Conservation (phyloP, 73 alveolate species). For the Paramecium pentaurelia region DNA sequence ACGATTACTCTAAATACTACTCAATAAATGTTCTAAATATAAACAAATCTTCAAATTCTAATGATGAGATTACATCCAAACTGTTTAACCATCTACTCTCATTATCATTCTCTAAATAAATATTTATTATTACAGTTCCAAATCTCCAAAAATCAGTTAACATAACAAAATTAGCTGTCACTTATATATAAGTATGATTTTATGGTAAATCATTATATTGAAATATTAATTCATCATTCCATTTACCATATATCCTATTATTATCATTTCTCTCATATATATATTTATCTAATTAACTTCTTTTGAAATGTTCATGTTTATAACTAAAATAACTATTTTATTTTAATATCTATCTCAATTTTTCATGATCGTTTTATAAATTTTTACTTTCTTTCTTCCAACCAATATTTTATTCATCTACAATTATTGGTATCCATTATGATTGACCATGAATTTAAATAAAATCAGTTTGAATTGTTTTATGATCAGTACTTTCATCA, state of each 20-base stretch:
- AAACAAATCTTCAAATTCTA: background rate
- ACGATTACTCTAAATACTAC: background rate
- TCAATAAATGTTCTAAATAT: background rate
- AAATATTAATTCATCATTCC: background rate
- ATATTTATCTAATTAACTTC: background rate
- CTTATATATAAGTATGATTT: background rate
- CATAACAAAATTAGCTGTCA: background rate
- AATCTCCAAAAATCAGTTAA: constrained; percentile 24
- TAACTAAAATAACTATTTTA: background rate
- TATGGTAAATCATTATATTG: constrained; percentile 28
- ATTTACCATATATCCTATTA: background rate
- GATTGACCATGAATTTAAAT: constrained; percentile 36
- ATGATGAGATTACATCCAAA: background rate
- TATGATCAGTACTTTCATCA: background rate
- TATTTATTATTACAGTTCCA: background rate
- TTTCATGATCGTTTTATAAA: constrained; percentile 6
- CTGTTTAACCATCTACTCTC: constrained; percentile 27
- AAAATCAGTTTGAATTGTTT: background rate
- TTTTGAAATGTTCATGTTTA: constrained; percentile 4
- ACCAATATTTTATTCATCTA: background rate
- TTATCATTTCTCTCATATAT: background rate
- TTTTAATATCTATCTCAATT: background rate
- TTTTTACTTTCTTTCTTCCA: background rate
- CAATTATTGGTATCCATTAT: background rate
- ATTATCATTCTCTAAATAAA: background rate